Percentiles rank a stretch among this genome's conserved stretches.
phyloP scores from a whole-genome alignment of 257 asterid genomes.

The Nemophila menziesii region DNA sequence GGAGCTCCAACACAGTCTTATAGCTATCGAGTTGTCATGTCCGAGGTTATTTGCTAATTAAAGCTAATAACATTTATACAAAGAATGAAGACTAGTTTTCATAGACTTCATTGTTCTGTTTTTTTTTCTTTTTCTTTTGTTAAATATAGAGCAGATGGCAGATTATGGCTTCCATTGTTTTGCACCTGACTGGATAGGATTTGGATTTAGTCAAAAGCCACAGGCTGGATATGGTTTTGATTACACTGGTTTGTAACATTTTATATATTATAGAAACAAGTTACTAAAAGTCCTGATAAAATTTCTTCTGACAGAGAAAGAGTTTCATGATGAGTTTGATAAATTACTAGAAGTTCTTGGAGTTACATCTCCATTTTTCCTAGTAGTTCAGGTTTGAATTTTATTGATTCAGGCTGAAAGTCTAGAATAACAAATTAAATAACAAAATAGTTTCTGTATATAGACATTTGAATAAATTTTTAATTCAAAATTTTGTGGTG shows the following conservation, averaged over 20 bases:
- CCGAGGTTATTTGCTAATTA: conserved; percentile 51
- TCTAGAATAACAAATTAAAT: background rate
- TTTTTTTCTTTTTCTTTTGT: conserved; percentile 11
- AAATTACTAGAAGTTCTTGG: conserved; percentile 64
- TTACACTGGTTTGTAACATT: conserved; percentile 53
- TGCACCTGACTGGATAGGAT: conserved; percentile 99
- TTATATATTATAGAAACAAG: background rate
- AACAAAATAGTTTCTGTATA: too few species aligned
- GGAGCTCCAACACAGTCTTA: conserved; percentile 98
- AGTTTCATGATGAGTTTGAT: conserved; percentile 84
- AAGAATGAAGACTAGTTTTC: background rate
- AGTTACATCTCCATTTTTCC: conserved; percentile 57
- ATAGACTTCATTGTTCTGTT: background rate
- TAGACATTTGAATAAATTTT: too few species aligned
- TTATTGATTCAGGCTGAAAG: background rate
- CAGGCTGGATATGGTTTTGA: conserved; percentile 94
- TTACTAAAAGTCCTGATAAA: conserved; percentile 16
- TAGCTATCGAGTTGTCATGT: conserved; percentile 91
- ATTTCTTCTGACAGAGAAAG: conserved; percentile 53
- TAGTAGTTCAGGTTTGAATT: conserved; percentile 81
- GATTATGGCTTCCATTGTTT: conserved; percentile 82
- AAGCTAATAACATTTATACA: conserved; percentile 2
- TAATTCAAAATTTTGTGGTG: conserved; percentile 10
- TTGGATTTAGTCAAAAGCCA: conserved; percentile 93
- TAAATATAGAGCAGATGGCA: conserved; percentile 43